These are phyloP conservation scores for Plantago elongata DNA, from an alignment of 257 asterid species.

Conservation along the genomic window DNA sequence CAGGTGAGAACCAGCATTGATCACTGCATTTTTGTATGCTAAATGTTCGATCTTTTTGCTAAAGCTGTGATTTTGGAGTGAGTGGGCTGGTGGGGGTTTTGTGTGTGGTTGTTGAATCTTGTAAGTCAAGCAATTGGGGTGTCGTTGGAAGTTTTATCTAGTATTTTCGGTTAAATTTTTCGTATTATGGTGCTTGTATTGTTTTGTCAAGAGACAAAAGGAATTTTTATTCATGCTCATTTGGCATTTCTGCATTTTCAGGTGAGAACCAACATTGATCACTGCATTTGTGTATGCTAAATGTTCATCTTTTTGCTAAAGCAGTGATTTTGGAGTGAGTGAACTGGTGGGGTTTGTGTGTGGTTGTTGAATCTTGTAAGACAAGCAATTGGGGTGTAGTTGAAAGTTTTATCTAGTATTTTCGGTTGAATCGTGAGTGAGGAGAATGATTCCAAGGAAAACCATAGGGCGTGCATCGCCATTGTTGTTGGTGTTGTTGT, in stretches of 20 bases:
- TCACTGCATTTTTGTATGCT: constrained; percentile 6
- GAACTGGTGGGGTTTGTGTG: constrained; percentile 15
- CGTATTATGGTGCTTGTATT: too few species aligned
- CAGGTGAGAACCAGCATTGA: constrained; percentile 26
- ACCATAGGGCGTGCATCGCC: constrained; percentile 69
- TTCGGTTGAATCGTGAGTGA: constrained; percentile 10
- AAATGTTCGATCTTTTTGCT: constrained; percentile 3
- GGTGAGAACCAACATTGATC: constrained; percentile 21
- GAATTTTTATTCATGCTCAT: too few species aligned
- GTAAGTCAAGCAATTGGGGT: constrained; percentile 17
- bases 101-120: constrained; percentile 11
- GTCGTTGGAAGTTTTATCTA: constrained; percentile 16
- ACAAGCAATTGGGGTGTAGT: constrained; percentile 17
- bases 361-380: constrained; percentile 12
- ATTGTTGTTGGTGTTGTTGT: constrained; percentile 52
- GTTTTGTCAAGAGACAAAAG: too few species aligned
- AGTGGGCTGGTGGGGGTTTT: constrained; percentile 12
- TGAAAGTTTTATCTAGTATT: constrained; percentile 13
- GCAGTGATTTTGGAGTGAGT: constrained; percentile 22
- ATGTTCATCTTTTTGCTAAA: constrained; percentile 14
- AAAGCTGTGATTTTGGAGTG: constrained; percentile 26
- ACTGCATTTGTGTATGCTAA: background rate
- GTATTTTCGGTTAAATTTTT: background rate
- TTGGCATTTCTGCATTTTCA: constrained; percentile 11
- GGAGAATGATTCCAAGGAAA: constrained; percentile 50